Base-by-base conservation (phyloP, 1,284 basidiomycete species). In the Irpex rosettiformis region DNA sequence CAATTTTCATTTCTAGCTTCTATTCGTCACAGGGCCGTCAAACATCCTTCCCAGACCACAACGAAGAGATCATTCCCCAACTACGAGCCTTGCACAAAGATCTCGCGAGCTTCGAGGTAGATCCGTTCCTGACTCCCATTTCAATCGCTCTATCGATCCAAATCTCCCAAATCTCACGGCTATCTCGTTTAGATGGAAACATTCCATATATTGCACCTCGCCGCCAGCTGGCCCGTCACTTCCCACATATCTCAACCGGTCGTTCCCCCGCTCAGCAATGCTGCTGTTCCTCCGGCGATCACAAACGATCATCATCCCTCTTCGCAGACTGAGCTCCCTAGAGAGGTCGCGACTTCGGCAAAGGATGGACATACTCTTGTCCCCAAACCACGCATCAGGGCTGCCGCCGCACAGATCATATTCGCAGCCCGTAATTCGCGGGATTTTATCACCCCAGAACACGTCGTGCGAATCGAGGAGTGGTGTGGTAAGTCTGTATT, bases 11-110 rank as follows among this genome's bases (percentile, higher is more conserved):
- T 16, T 56, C 16, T 64, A 91, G 89, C 69, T 93, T 93, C 73
- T 93, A 94, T 75, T 89, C 89, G 47, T 91, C 89, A 11, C 91
- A 94, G 74, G 91, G 91, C 42, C 78, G 91, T 58, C 84, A 84
- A 62, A 91, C 90, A 1, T 86, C 88, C 0, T 94, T 94, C 70
- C 81, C 83, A 30, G 92, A 94, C 71, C 77, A 83, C 66, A 94
- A 94, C 67, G 75, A 77, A 16, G 74, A 78, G 63, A 78, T 94
- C 57, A 84, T 93, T 55, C 77, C 83, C 42, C 73, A 79, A 42
- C 69, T 93, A 52, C 75, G 79, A 64, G 66, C 70, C 22, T 68
- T 74, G 13, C 74, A 84, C 45, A 72, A 75, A 49, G 79, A 83
- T 57, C 70, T 90, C 42, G 75, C 82, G 2, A 89, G 87, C 2